phyloP scores from a whole-genome alignment of 176 grass and related monocot genomes.

The Carex cristatella region DNA sequence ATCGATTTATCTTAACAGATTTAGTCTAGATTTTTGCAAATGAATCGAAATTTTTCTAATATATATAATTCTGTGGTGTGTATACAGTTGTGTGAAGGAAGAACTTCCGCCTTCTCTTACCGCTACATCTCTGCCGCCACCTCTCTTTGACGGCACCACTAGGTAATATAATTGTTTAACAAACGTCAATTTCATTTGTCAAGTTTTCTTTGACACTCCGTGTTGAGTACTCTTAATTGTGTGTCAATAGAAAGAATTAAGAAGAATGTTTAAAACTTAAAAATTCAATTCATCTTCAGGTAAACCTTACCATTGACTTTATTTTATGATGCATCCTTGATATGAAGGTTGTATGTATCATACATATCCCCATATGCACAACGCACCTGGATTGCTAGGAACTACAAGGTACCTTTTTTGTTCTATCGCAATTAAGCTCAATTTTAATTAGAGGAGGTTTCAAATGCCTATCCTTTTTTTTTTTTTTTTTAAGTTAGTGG shows the following conservation, averaged over 20 bases:
- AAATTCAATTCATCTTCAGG: not conserved
- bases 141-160: slow-evolving; percentile 61
- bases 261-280: not conserved
- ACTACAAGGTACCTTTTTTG: slow-evolving; percentile 53
- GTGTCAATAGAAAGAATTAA: not conserved
- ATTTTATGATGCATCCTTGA: not conserved
- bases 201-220: not conserved
- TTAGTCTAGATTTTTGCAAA: no score
- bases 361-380: slow-evolving; percentile 69
- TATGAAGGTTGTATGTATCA: slow-evolving; percentile 55
- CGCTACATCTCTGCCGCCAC: slow-evolving; percentile 43
- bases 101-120: slow-evolving; percentile 44
- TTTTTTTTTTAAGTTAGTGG: not conserved
- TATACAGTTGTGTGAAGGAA: slow-evolving; percentile 22
- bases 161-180: slow-evolving; percentile 25
- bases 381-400: slow-evolving; percentile 60
- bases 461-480: not conserved
- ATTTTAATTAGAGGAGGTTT: not conserved
- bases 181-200: not conserved
- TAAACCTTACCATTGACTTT: not conserved
- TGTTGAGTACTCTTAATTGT: not conserved
- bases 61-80: not conserved
- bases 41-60: not conserved
- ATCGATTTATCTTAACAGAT: not conserved
- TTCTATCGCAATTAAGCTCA: not conserved